These are phyloP conservation scores for Dictyostelium intermedium DNA, from an alignment of 78 protist genomes.

Conservation along the genomic window DNA sequence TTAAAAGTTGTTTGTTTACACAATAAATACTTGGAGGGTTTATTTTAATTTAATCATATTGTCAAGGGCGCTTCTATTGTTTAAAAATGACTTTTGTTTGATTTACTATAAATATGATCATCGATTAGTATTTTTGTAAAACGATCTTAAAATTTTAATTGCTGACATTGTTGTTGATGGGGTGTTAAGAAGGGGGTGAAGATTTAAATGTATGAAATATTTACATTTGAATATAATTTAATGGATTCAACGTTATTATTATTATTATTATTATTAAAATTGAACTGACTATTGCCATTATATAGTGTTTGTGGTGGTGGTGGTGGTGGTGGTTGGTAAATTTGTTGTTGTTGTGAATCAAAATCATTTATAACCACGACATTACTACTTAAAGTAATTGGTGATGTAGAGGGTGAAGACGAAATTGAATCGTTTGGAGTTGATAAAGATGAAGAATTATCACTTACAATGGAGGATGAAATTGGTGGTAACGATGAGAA, in stretches of 20 bases:
- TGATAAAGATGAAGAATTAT: neutral
- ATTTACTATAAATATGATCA: neutral
- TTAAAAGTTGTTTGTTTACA: neutral
- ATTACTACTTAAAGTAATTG: conserved; percentile 7
- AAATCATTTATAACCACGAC: neutral
- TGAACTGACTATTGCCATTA: neutral
- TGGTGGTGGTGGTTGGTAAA: neutral
- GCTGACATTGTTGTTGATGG: no score
- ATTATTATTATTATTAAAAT: neutral
- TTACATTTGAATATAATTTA: neutral
- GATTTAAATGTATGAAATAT: neutral
- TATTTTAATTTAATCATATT: neutral
- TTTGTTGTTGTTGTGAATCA: neutral
- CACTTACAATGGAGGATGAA: neutral
- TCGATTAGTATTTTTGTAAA: neutral
- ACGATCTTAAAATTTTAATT: no score
- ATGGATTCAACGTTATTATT: neutral
- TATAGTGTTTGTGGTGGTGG: neutral
- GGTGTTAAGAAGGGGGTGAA: neutral
- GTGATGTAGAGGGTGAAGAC: neutral
- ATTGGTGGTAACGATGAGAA: neutral
- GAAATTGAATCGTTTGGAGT: neutral
- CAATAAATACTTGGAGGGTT: neutral
- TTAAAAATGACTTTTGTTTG: neutral
- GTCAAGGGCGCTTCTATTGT: neutral